Percentiles rank a stretch among this genome's conserved stretches.
Conservation (phyloP, 352 stramenopile genomes). For the Phytophthora palmivora region DNA sequence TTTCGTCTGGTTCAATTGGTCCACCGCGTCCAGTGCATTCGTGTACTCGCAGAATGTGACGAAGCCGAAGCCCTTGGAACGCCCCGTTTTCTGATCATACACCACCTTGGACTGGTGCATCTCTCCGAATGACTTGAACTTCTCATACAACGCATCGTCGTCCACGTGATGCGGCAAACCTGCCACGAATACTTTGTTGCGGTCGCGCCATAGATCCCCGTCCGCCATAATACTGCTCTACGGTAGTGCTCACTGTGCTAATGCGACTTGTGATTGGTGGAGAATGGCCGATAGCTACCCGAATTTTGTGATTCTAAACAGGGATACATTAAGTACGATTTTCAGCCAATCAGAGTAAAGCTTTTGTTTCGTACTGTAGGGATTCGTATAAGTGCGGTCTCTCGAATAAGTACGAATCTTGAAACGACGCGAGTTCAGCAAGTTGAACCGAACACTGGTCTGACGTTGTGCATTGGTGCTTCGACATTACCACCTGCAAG, state of each 20-base stretch:
- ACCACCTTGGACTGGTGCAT: conserved; percentile 91
- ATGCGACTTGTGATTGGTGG: too few relatives aligned
- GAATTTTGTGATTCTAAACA: too few relatives aligned
- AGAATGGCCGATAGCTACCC: too few relatives aligned
- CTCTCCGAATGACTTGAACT: conserved; percentile 79
- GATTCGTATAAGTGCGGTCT: conserved; percentile 1
- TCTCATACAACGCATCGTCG: conserved; percentile 72
- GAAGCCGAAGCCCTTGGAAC: conserved; percentile 83
- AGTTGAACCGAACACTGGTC: conserved; percentile 17
- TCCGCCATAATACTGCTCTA: conserved; percentile 48
- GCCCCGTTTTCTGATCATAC: conserved; percentile 69
- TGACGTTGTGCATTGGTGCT: conserved; percentile 7
- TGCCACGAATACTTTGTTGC: conserved; percentile 90
- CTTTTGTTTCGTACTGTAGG: conserved; percentile 2
- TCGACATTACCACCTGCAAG: too few relatives aligned
- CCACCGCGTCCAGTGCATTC: conserved; percentile 79
- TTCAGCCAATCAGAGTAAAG: too few relatives aligned
- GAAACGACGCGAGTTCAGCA: conserved; percentile 33
- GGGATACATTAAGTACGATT: too few relatives aligned
- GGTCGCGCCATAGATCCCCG: conserved; percentile 82
- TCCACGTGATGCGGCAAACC: conserved; percentile 69
- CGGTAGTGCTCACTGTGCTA: too few relatives aligned
- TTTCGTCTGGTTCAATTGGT: conserved; percentile 80
- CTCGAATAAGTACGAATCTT: conserved; percentile 30
- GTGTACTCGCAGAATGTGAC: conserved; percentile 86